Evolutionary conservation across 805 yeast species (phyloP).

Genomic region (Saccharomycopsis sp.): DNA sequence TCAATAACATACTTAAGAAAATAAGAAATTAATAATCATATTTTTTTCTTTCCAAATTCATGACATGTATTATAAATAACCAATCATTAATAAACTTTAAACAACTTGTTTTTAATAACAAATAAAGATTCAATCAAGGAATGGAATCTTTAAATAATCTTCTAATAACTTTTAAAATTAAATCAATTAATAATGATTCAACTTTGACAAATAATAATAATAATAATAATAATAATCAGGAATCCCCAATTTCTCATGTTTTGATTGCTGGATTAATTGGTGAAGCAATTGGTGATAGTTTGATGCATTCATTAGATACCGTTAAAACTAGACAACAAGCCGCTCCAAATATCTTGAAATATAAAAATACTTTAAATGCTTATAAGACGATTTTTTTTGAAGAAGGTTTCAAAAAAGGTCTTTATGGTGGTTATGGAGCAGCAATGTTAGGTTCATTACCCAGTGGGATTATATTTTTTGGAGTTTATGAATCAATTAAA

Average conservation of each 20-base stretch:
- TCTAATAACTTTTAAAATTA: too few relatives aligned
- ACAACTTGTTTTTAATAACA: too few relatives aligned
- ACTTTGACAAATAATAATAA: too few relatives aligned
- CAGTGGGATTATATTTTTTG: constrained; percentile 87
- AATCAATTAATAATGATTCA: too few relatives aligned
- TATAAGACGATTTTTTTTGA: constrained; percentile 63
- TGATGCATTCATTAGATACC: constrained; percentile 94
- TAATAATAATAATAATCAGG: not conserved
- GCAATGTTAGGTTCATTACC: constrained; percentile 92
- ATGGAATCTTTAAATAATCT: too few relatives aligned
- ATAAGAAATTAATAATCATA: too few relatives aligned
- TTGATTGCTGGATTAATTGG: constrained; percentile 91
- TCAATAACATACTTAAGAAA: too few relatives aligned
- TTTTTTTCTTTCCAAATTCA: too few relatives aligned
- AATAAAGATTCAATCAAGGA: too few relatives aligned
- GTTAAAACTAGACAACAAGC: constrained; percentile 97
- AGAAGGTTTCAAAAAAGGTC: constrained; percentile 78
- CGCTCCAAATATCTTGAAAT: constrained; percentile 58
- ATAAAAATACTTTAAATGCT: constrained; percentile 66
- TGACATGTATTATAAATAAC: too few relatives aligned
- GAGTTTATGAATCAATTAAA: constrained; percentile 78
- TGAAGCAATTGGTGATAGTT: constrained; percentile 83
- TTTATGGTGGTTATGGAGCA: constrained; percentile 88
- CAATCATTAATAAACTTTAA: too few relatives aligned
- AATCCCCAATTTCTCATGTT: constrained; percentile 10